These are phyloP conservation scores for Kwoniella dendrophila DNA, from an alignment of 768 basidiomycete genomes.

Conservation along the genomic window DNA sequence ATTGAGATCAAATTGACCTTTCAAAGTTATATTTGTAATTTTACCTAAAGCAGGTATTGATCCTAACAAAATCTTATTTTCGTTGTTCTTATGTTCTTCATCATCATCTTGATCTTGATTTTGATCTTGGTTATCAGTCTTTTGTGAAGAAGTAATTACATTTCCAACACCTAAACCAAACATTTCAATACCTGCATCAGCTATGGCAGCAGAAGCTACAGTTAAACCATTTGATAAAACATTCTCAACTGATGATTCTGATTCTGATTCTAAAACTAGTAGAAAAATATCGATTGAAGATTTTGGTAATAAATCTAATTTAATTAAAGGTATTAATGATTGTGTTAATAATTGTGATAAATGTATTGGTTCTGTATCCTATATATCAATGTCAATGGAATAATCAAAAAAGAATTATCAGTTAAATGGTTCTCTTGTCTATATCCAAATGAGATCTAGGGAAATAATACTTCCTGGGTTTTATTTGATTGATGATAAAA, in stretches of 20 bases:
- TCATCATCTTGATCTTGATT: background rate
- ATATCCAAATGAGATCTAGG: background rate
- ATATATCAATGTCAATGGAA: background rate
- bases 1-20: conserved; percentile 66
- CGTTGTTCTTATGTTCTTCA: conserved; percentile 63
- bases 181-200: conserved; percentile 84
- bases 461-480: conserved; percentile 4
- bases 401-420: no score
- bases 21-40: conserved; percentile 83
- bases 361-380: conserved; percentile 90
- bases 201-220: conserved; percentile 86
- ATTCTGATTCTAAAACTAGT: conserved; percentile 86
- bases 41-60: conserved; percentile 85
- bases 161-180: conserved; percentile 82
- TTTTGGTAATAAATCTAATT: conserved; percentile 89
- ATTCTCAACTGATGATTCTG: conserved; percentile 80
- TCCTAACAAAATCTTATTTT: conserved; percentile 73
- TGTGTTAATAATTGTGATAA: conserved; percentile 82
- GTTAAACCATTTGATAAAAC: conserved; percentile 83
- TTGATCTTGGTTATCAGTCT: conserved; percentile 53
- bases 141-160: conserved; percentile 71
- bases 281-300: conserved; percentile 90
- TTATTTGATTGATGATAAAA: background rate
- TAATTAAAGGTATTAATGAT: conserved; percentile 72
- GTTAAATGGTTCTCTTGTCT: no score